Base-by-base conservation (phyloP, 1,284 basidiomycete species). In the Coniferiporia sulphurascens region DNA sequence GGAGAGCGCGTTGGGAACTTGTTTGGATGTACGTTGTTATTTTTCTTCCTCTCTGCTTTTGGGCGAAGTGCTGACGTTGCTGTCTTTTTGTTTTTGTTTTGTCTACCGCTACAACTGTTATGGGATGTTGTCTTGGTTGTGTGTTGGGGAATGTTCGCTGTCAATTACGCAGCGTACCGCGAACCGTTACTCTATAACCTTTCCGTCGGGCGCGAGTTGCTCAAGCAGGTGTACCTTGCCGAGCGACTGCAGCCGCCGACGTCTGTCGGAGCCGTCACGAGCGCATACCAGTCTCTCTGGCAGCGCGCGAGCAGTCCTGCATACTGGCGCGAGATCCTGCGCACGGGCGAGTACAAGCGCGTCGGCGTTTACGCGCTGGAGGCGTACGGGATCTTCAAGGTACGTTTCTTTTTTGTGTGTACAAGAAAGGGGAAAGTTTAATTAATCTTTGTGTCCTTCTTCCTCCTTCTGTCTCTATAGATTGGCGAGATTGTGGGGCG, bases 401-500 rank as follows among this genome's bases (percentile, higher is more conserved):
- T 86, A 62, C 50, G 81, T 71, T 41, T 45, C 12, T 27, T 3
- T 27, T 27, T 27, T 27, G 2, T 27, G 27, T 27, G 27, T 27
- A 5, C 27, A 27, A 27, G 27, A 5, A 27, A 27, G 27, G 27
- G 5, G 27, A 27, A 27, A 27, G 27, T 27, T 27, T 27, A 27
- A 27, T 27, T 27, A 3, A 2, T 2, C 52, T 49, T 36, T 41
- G 19, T 7, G 1, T 15, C 35, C 44, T 17, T 52, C 36, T 35
- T 32, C 12, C 54, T 7, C 36, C 36, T 32, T 15, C 54, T 7
- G n/a, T 55, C 46, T 21, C 17, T 22, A 91, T 22, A 91, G 84
- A 84, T 97, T 77, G 94, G 94, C 59, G 93, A 97, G 75, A 95
- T 96, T 65, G 70, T 95, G 66, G 93, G 93, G 49, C 82, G 91